These are phyloP conservation scores for Gigaspora rosea DNA, from an alignment of 192 early-diverging fungal genomes.

Conservation along the genomic window DNA sequence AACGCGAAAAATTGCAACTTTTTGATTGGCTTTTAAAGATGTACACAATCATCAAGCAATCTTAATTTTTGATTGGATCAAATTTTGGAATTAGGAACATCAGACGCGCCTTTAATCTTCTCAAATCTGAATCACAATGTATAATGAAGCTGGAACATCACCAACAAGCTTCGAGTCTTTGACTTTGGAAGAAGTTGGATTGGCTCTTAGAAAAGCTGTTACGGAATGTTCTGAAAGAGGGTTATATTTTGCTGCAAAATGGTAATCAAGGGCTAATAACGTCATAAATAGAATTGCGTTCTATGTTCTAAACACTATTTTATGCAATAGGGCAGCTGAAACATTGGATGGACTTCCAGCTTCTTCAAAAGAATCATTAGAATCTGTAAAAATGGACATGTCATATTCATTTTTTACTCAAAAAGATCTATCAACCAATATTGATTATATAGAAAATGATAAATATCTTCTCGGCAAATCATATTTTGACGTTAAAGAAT, in stretches of 20 bases:
- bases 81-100: no score
- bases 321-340: slow-evolving; percentile 52
- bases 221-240: slow-evolving; percentile 69
- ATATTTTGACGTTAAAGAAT: slow-evolving; percentile 74
- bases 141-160: neutral
- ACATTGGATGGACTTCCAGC: slow-evolving; percentile 44
- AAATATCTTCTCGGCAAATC: slow-evolving; percentile 66
- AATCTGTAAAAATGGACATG: slow-evolving; percentile 24
- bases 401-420: neutral
- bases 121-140: neutral
- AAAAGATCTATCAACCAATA: neutral
- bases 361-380: slow-evolving; percentile 10
- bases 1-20: no score
- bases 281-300: neutral
- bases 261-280: slow-evolving; percentile 48
- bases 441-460: slow-evolving; percentile 37
- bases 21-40: no score
- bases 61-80: no score
- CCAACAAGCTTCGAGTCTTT: slow-evolving; percentile 8
- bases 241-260: slow-evolving; percentile 71
- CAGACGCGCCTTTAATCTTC: no score
- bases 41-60: no score
- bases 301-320: slow-evolving; percentile 3
- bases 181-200: slow-evolving; percentile 34
- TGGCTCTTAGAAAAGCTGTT: slow-evolving; percentile 57